Conservation (phyloP, 331 rosid species). For the Pyrus hybrid region DNA sequence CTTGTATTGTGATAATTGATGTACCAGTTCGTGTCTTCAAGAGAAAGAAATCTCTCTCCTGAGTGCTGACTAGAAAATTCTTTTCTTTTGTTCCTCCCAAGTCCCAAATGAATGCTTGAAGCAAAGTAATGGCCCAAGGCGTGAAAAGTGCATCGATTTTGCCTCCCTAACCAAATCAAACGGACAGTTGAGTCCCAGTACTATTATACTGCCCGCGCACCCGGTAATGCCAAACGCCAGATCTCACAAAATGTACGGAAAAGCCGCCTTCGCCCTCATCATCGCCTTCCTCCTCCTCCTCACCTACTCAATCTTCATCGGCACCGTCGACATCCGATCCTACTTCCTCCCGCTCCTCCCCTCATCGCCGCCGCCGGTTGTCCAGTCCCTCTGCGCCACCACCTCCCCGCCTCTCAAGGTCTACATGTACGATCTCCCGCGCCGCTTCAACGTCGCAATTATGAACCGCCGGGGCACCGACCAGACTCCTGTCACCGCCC, state of each 20-base stretch:
- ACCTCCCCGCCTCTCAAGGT: constrained; percentile 47
- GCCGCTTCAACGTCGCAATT: constrained; percentile 84
- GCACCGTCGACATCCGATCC: constrained; percentile 54
- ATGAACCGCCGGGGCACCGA: constrained; percentile 30
- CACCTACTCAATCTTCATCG: constrained; percentile 52
- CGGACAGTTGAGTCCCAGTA: neutral
- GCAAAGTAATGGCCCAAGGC: neutral
- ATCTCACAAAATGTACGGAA: constrained; percentile 36
- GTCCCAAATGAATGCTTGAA: neutral
- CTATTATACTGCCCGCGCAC: neutral
- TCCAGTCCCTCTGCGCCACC: constrained; percentile 25
- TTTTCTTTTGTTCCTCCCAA: neutral
- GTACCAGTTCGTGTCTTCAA: too few species aligned
- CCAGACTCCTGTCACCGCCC: constrained; percentile 45
- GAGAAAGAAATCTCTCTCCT: too few species aligned
- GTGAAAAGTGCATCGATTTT: neutral
- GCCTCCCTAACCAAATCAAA: constrained; percentile 6
- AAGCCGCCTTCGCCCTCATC: constrained; percentile 33
- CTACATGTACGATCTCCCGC: constrained; percentile 96
- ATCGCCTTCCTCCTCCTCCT: constrained; percentile 42
- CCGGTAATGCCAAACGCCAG: neutral
- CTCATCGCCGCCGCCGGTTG: constrained; percentile 3
- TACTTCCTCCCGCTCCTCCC: constrained; percentile 49
- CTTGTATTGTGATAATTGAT: too few species aligned
- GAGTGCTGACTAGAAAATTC: neutral